Evolutionary conservation across 2,329 filamentous ascomycete genomes (phyloP), one percentile per base, ranked within the genome.

Genomic region (Microdochium trichocladiopsis): DNA sequence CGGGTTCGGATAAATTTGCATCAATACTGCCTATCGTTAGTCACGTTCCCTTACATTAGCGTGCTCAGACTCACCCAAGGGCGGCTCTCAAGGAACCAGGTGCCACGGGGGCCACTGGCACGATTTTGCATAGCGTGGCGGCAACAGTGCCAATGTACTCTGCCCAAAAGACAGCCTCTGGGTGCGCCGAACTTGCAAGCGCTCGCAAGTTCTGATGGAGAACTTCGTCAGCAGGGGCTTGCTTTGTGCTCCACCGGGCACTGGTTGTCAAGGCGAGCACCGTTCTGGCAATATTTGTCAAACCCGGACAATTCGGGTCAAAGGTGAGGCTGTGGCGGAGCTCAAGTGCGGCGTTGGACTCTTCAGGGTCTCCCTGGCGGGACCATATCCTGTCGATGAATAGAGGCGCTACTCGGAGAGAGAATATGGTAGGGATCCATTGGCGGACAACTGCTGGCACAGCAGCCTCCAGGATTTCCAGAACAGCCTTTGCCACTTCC

Each of bases 311-410:
- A 14, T 80, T 78, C 1, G 92, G 75, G 33, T 87, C 71, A 0
- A 88, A 83, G 1, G 80, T 82, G 5, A 89, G 82, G 2, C 88
- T 87, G 55, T 82, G 75, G 60, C 91, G 84, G n/a, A 96, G 71
- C 8, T 86, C 86, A 50, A 82, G 81, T 2, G 87, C 80, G 1
- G 88, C 81, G 57, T 85, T 84, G 8, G 72, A 67, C 47, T 77
- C 74, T 22, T 69, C 66, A 51, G 75, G 68, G 52, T 76, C 69
- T 2, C 80, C 80, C 49, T 68, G 63, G 18, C 76, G 68, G 33
- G 66, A 63, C 81, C 82, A 85, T 16, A 80, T 73, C 25, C 76
- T 72, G 28, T 66, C 66, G 3, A 71, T 69, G 37, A 84, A 74
- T 51, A 83, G 61, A 22, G 62, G 57, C 14, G 67, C 69, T 49